Conservation (phyloP, 352 stramenopile genomes). For the Phytophthora quininea region DNA sequence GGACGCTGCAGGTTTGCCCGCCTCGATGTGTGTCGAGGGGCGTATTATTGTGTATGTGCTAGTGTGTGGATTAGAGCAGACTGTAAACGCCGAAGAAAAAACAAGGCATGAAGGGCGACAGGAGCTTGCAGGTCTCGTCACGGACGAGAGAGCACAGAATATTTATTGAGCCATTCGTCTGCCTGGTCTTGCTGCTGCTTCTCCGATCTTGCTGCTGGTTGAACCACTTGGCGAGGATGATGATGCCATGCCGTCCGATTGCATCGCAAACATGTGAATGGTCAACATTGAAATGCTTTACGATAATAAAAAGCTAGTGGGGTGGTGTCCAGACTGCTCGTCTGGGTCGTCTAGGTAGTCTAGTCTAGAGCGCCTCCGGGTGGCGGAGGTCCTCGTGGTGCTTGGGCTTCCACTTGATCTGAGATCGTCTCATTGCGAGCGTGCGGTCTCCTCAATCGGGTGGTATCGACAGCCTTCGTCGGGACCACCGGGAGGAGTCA, state of each 20-base stretch:
- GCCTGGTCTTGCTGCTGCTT: constrained; percentile 7
- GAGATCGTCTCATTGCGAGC: constrained; percentile 21
- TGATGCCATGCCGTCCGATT: not conserved
- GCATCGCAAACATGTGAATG: constrained; percentile 22
- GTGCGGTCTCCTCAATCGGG: constrained; percentile 15
- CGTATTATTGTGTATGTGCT: constrained; percentile 35
- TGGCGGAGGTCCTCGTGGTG: constrained; percentile 22
- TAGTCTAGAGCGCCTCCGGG: constrained; percentile 32
- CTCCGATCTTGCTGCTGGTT: constrained; percentile 3
- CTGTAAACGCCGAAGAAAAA: constrained; percentile 21
- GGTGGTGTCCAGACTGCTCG: constrained; percentile 19
- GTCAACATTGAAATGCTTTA: constrained; percentile 23
- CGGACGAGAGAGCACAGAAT: constrained; percentile 4
- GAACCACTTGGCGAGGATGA: not conserved
- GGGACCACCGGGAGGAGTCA: constrained; percentile 23
- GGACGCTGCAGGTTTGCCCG: not conserved
- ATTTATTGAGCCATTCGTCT: constrained; percentile 33
- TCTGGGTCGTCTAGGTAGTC: constrained; percentile 25
- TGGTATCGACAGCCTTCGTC: constrained; percentile 2
- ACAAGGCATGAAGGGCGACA: constrained; percentile 8
- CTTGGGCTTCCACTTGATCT: constrained; percentile 26
- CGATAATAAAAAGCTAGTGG: constrained; percentile 33
- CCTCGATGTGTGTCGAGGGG: not conserved
- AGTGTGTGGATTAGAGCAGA: constrained; percentile 39
- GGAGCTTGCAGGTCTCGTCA: constrained; percentile 1